Percentiles rank a stretch among this genome's conserved stretches.
Conservation (phyloP, 2,329 filamentous ascomycete species). For the Fusarium sp. region DNA sequence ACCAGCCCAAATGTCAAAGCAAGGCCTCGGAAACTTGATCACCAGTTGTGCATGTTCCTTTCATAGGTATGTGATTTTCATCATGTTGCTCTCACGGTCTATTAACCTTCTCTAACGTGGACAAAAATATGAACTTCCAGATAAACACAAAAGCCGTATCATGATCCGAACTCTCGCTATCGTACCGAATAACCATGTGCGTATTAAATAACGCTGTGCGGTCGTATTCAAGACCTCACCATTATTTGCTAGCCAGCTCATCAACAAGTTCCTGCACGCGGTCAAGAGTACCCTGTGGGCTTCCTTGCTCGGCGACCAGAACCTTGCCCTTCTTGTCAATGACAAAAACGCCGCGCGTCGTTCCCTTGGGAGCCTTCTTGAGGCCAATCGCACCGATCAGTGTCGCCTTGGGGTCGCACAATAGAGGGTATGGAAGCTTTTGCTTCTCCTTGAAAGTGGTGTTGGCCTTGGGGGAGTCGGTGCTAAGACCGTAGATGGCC, state of each 20-base stretch:
- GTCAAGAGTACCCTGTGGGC: constrained; percentile 82
- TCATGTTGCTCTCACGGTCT: constrained; percentile 13
- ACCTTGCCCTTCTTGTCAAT: constrained; percentile 86
- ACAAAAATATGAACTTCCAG: not conserved
- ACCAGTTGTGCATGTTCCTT: not conserved
- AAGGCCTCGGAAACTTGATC: fast-evolving
- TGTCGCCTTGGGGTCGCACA: constrained; percentile 82
- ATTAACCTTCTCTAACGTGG: constrained; percentile 10
- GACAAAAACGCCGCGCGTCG: constrained; percentile 88
- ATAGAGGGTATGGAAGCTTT: constrained; percentile 85
- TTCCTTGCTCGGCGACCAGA: constrained; percentile 78
- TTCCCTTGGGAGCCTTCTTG: constrained; percentile 85
- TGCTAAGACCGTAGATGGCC: constrained; percentile 89
- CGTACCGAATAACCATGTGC: not conserved
- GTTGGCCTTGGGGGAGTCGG: constrained; percentile 91
- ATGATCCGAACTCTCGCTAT: not conserved
- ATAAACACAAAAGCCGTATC: constrained; percentile 1
- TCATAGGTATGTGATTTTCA: not conserved
- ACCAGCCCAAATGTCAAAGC: not conserved
- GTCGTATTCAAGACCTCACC: not conserved
- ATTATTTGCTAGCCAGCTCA: constrained; percentile 50
- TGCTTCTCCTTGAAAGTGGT: constrained; percentile 94
- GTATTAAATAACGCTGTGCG: not conserved
- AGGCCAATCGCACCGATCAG: constrained; percentile 91
- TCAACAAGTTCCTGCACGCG: constrained; percentile 80